Evolutionary conservation across 1,139 yeast genomes (phyloP).

Genomic region (Wickerhamiella pararugosa): DNA sequence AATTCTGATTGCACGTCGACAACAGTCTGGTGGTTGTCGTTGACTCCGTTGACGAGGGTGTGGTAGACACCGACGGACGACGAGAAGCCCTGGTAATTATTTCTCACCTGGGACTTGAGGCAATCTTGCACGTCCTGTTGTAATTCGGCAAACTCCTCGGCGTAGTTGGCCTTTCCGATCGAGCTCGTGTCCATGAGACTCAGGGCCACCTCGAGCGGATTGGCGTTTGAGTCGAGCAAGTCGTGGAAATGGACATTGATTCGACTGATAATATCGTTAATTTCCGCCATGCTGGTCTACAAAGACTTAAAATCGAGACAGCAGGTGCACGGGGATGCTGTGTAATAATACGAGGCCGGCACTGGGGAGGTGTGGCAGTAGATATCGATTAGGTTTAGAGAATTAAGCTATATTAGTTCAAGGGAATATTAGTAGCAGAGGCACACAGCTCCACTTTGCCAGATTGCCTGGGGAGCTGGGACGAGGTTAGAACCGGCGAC

Average conservation of each 20-base stretch:
- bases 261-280: conserved; percentile 10
- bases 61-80: conserved; percentile 69
- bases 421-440: too few species aligned
- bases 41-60: conserved; percentile 38
- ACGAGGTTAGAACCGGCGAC: too few species aligned
- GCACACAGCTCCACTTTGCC: too few species aligned
- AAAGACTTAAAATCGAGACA: too few species aligned
- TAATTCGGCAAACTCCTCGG: conserved; percentile 39
- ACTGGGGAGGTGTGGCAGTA: too few species aligned
- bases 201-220: conserved; percentile 73
- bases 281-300: conserved; percentile 9
- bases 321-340: too few species aligned
- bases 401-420: too few species aligned
- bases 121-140: conserved; percentile 42
- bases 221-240: conserved; percentile 35
- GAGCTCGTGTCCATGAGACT: conserved; percentile 72
- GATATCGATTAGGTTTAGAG: too few species aligned
- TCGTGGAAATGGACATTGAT: conserved; percentile 19
- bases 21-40: conserved; percentile 43
- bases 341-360: too few species aligned
- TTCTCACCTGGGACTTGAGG: conserved; percentile 53
- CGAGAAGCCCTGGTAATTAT: conserved; percentile 70
- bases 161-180: conserved; percentile 69
- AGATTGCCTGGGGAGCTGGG: too few species aligned
- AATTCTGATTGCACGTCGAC: conserved; percentile 38